These are phyloP conservation scores for Musa balbisiana DNA, from an alignment of 202 grass and related monocot species.

Conservation along the genomic window DNA sequence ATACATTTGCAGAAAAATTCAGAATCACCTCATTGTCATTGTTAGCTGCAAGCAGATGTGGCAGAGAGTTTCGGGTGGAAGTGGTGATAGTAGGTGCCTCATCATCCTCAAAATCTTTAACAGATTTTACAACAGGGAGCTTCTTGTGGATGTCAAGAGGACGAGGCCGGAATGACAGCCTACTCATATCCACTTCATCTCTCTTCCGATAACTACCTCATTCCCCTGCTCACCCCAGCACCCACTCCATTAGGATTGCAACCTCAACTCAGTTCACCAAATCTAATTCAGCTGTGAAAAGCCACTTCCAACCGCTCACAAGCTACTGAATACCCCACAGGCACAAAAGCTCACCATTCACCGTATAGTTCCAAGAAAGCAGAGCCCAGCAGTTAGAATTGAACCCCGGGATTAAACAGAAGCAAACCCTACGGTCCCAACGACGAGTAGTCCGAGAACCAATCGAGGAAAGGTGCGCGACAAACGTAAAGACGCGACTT, in stretches of 20 bases:
- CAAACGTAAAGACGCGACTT: neutral
- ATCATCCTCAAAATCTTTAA: constrained; percentile 89
- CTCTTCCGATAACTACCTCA: constrained; percentile 2
- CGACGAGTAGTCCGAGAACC: neutral
- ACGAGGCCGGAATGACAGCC: constrained; percentile 86
- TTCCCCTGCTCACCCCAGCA: constrained; percentile 1
- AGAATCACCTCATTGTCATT: constrained; percentile 68
- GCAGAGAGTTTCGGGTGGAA: constrained; percentile 39
- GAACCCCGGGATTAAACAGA: neutral
- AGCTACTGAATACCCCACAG: neutral
- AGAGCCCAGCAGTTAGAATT: neutral
- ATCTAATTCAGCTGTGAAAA: neutral
- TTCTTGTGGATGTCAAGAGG: constrained; percentile 98
- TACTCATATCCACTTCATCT: constrained; percentile 74
- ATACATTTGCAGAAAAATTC: neutral
- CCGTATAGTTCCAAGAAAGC: neutral
- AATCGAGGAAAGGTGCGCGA: too few species aligned
- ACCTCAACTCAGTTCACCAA: constrained; percentile 8
- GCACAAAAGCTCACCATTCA: too few species aligned
- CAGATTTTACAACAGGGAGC: constrained; percentile 79
- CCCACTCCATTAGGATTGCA: neutral
- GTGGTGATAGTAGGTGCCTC: constrained; percentile 33
- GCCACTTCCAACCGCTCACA: neutral
- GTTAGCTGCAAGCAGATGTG: constrained; percentile 27
- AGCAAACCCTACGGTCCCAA: neutral